Base-by-base conservation (phyloP, 2,329 filamentous ascomycete genomes). In the Stagonosporopsis chrysanthemi region DNA sequence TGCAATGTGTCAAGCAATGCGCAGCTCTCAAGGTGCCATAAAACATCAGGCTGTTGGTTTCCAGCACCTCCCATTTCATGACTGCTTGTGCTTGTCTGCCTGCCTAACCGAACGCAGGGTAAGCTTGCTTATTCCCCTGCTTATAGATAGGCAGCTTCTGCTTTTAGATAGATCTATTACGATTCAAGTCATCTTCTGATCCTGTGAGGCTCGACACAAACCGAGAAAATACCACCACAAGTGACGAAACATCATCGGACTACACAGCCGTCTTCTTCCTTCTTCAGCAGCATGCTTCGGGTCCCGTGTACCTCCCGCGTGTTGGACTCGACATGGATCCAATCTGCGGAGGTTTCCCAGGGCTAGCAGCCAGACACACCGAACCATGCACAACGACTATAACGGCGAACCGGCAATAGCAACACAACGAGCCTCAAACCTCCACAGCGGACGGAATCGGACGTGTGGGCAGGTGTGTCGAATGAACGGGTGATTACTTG, bases 301-400 rank as follows among this genome's bases (percentile, higher is more conserved):
- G 6, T 15, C 6, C 14, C 7, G 14, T 24, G 11, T 24, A n/a
- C 38, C 2, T 42, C 2, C 4, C 38, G 4, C 36, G 31, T 15
- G 14, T 15, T n/a, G 2, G 11, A 11, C 4, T n/a, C 12, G 31
- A 33, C 14, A 15, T n/a, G 14, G 31, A 33, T 33, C 15, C 14
- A n/a, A 14, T 33, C 14, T 14, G 31, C 15, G 31, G 15, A 33
- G 14, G n/a, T 15, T 8, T n/a, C 14, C 31, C 3, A n/a, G 31
- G 31, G 31, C 15, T 2, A 33, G 31, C 31, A 33, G 15, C 4
- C 14, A n/a, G 15, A 33, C 14, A n/a, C 31, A 33, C 14, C 5
- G 43, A 35, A 31, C 29, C 23, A 47, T 40, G 54, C 49, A 52
- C 43, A 52, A 31, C 28, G 42, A 48, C 31, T 31, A 36, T 39